Evolutionary conservation across 2,329 filamentous ascomycete genomes (phyloP), one percentile per base, ranked within the genome.

Genomic region (Hypomyces rosellus): DNA sequence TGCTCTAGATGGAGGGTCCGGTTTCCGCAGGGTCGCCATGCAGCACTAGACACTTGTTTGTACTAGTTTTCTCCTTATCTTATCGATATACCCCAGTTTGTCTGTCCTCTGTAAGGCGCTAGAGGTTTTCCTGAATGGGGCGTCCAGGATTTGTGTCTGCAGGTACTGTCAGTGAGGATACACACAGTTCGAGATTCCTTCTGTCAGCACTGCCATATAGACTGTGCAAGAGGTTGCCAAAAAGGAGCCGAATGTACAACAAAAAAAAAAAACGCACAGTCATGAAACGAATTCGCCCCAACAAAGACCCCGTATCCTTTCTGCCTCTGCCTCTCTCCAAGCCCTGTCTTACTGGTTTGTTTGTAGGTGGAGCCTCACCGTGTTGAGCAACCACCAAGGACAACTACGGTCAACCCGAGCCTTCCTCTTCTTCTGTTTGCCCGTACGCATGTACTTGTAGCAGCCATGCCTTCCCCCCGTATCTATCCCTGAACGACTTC

Each of bases 81-180:
- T 55, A 55, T 55, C 54, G 54, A 55, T 55, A 55, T 54, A 52
- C 54, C 54, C 54, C 54, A 49, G 50, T 42, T 51, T 51, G 45
- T 34, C 34, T 18, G 25, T 30, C 25, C 9, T 30, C 9, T 30
- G 9, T 30, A 6, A 30, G 41, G 50, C 45, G 50, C 50, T 48
- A 51, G 18, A 20, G 34, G 14, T 39, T 34, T 40, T 45, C 16
- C 39, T 45, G 42, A 18, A 50, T 46, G 22, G 36, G 42, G 37
- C 38, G 37, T 20, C 20, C 25, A 30, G 25, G 25, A 30, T 30
- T 30, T 30, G 25, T 20, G 25, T 30, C 46, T 49, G 46, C 46
- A 45, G 41, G 36, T 38, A 38, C 46, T 52, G 39, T 30, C 25
- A 30, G 6, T 30, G 25, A 30, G 25, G 6, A 30, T 30, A 30